A percentile compares a stretch with the other conserved stretches of the same genome.
Conservation (phyloP, 257 asterid species). For the Phtheirospermum japonicum region DNA sequence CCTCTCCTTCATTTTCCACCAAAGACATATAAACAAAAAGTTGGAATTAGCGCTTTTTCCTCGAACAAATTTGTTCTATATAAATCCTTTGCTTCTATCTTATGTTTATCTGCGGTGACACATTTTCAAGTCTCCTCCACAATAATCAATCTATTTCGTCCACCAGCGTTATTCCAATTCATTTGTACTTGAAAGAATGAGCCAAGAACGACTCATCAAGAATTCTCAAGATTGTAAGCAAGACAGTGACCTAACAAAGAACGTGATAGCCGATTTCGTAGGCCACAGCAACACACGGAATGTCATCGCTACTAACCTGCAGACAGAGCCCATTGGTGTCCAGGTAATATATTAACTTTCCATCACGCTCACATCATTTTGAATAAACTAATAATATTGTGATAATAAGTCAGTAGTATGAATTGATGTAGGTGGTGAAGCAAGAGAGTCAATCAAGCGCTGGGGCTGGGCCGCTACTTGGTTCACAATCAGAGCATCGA, state of each 20-base stretch:
- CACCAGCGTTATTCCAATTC: too few relatives aligned
- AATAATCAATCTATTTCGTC: too few relatives aligned
- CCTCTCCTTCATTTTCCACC: constrained; percentile 5
- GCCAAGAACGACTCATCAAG: constrained; percentile 53
- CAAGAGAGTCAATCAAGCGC: constrained; percentile 14
- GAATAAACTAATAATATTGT: neutral
- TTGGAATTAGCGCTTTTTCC: neutral
- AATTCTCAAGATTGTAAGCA: constrained; percentile 19
- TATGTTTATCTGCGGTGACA: too few relatives aligned
- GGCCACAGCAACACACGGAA: neutral
- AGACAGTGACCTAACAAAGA: constrained; percentile 2
- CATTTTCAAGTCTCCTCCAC: too few relatives aligned
- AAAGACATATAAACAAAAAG: too few relatives aligned
- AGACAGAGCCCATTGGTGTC: constrained; percentile 31
- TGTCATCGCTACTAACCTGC: constrained; percentile 22
- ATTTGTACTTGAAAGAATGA: constrained; percentile 39
- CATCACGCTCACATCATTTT: too few relatives aligned
- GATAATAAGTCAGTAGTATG: neutral
- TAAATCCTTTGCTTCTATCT: too few relatives aligned
- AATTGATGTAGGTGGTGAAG: constrained; percentile 21
- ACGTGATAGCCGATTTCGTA: constrained; percentile 7
- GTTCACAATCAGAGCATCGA: constrained; percentile 30
- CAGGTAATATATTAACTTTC: constrained; percentile 24
- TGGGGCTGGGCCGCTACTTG: neutral
- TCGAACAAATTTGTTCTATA: neutral